Evolutionary conservation across 2,329 filamentous ascomycete species (phyloP), one percentile per base, ranked within the genome.

Genomic region (Acrodontium crateriforme): DNA sequence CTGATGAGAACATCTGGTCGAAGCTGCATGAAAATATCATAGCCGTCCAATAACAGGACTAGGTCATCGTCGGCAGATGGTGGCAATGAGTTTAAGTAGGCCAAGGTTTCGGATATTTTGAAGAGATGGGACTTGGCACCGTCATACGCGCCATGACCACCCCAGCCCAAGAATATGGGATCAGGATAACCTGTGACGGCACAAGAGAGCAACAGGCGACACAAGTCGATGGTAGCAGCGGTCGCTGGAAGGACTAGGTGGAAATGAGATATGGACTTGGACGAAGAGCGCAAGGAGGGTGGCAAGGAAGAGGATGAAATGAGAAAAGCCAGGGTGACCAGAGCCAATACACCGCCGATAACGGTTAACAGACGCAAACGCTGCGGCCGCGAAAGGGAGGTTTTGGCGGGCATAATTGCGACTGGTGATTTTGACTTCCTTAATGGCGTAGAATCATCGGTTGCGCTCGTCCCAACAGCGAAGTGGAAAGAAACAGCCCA

Each of bases 21-120:
- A 2, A 79, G 55, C 46, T 80, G 75, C 34, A 78, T 70, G 54
- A 72, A 71, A 2, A 71, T 60, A 33, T 78, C 71, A 45, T 70
- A 65, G 2, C 67, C 71, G 45, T 79, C 74, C 5, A 74, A 60
- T 25, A 78, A 59, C 32, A 78, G 52, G 6, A 77, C 63, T 16
- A 81, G 50, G 45, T 80, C 75, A 9, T 69, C 57, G 21, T 32
- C 30, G 6, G 26, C 26, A 3, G 21, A 16, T 11, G 14, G 13
- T 8, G 25, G 25, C 5, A 32, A 21, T 9, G 16, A 10, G 9
- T 32, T 21, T 10, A 32, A 22, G 13, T 32, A 32, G 11, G 24
- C 27, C 25, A 34, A 21, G 14, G 32, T 29, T 9, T 29, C 27
- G 8, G 26, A 25, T 9, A 24, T 25, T 16, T 31, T 34, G 29